A percentile compares a stretch with the other conserved stretches of the same genome.
Conservation (phyloP, 2,329 filamentous ascomycete genomes). For the Aspergillus ochraceus region DNA sequence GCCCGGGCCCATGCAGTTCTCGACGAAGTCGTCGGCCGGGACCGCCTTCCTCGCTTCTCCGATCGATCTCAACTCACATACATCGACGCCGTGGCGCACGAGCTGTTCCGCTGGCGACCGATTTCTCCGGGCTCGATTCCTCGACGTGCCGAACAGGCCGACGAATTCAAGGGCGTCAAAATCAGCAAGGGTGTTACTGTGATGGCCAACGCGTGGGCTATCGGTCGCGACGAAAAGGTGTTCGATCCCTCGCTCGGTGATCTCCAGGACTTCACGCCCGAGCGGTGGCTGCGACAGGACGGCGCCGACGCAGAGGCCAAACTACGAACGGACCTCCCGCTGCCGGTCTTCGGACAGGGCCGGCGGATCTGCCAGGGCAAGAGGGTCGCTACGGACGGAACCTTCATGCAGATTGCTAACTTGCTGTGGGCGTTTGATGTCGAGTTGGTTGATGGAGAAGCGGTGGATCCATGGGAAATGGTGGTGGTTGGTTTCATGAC, state of each 20-base stretch:
- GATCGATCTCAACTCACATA: constrained; percentile 33
- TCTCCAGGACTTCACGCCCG: constrained; percentile 19
- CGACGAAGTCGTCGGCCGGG: constrained; percentile 33
- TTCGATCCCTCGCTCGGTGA: constrained; percentile 26
- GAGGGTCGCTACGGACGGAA: constrained; percentile 21
- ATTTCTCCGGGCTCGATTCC: constrained; percentile 49
- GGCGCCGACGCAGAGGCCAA: neutral
- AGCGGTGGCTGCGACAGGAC: constrained; percentile 18
- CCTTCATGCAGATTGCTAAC: constrained; percentile 22
- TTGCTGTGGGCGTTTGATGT: constrained; percentile 27
- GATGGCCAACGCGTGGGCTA: constrained; percentile 47
- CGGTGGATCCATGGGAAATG: constrained; percentile 24
- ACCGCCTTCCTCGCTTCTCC: constrained; percentile 33
- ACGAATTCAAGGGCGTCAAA: constrained; percentile 47
- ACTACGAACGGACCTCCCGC: constrained; percentile 19
- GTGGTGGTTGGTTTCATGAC: constrained; percentile 26
- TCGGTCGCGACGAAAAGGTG: constrained; percentile 44
- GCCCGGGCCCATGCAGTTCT: constrained; percentile 37
- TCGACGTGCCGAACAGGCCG: constrained; percentile 49
- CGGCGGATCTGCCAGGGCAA: constrained; percentile 25
- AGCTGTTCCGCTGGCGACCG: constrained; percentile 41
- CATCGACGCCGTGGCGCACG: constrained; percentile 37
- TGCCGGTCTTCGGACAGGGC: constrained; percentile 24
- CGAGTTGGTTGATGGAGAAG: constrained; percentile 11
- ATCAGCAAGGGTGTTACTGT: constrained; percentile 51